Evolutionary conservation across 2,329 filamentous ascomycete genomes (phyloP), one percentile per base, ranked within the genome.

Genomic region (Didymosphaeria variabile): DNA sequence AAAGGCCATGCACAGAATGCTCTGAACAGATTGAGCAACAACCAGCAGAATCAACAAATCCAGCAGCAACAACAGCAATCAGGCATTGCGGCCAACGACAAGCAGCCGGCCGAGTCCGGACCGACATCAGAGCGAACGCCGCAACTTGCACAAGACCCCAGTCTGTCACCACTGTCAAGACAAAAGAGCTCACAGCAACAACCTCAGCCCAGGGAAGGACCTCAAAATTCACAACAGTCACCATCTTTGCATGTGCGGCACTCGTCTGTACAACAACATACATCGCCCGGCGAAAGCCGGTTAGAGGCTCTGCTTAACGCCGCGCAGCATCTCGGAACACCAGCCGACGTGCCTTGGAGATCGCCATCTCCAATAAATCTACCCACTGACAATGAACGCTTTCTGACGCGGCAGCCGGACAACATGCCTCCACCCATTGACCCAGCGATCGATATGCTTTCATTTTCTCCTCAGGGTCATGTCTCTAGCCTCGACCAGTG

Each of bases 1-100:
- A 84, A 84, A 76, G 80, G 82, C 55, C 82, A 84, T 67, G 80
- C 77, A 51, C 79, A 82, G 47, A 78, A 78, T 63, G 72, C 73
- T 26, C 61, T 77, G 59, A 78, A 77, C 62, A 67, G 76, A 64
- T 63, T 77, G 71, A 73, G 70, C 64, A 67, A 71, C 66, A 70
- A 62, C 63, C 58, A 70, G 61, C 65, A 75, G 71, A 46, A 65
- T 65, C 72, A 70, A 60, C 60, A 68, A 67, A 70, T 60, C 50
- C 63, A 60, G 62, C 72, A 68, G 64, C 72, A 57, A 62, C 76
- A 64, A 58, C 19, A 58, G 59, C 56, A 64, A 61, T 60, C 47
- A 58, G 53, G 57, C 8, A 63, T 61, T 31, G 50, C 63, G 26
- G 23, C 61, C 17, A 63, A 71, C 29, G 65, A 69, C 52, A 68